phyloP scores from a whole-genome alignment of 2,329 filamentous ascomycete genomes.

The Neofusicoccum umdonicola region DNA sequence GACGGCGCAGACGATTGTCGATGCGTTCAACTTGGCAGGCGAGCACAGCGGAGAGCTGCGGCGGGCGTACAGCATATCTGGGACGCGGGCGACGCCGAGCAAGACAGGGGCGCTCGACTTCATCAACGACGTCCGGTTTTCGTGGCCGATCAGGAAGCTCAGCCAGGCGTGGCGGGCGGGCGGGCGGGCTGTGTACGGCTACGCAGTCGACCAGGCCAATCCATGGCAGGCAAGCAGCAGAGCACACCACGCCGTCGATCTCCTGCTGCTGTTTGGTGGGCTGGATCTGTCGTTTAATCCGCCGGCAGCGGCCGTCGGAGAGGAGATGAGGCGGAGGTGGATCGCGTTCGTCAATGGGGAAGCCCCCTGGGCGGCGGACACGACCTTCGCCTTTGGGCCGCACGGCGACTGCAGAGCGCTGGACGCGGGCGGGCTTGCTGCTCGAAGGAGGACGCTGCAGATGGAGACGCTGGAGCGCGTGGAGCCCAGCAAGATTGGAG shows the following conservation, averaged over 20 bases:
- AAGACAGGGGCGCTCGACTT: constrained; percentile 43
- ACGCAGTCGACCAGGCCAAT: constrained; percentile 46
- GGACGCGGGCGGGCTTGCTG: constrained; percentile 31
- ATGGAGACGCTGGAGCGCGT: constrained; percentile 31
- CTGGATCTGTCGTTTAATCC: constrained; percentile 38
- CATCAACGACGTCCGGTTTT: constrained; percentile 35
- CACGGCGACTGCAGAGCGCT: constrained; percentile 36
- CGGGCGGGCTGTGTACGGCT: constrained; percentile 37
- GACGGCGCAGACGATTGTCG: constrained; percentile 33
- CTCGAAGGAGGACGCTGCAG: constrained; percentile 33
- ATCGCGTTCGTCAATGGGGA: constrained; percentile 38
- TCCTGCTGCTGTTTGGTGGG: constrained; percentile 45
- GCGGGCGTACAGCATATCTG: constrained; percentile 42
- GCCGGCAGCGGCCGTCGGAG: constrained; percentile 32
- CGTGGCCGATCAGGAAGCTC: constrained; percentile 26
- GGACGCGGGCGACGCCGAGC: constrained; percentile 39
- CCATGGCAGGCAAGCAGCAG: constrained; percentile 49
- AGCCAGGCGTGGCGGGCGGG: constrained; percentile 18
- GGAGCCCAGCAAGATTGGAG: constrained; percentile 30
- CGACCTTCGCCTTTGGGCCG: constrained; percentile 42
- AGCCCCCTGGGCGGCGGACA: constrained; percentile 36
- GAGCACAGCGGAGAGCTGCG: constrained; percentile 31
- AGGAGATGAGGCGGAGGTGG: constrained; percentile 43
- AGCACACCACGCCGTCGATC: constrained; percentile 49
- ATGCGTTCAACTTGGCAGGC: constrained; percentile 34